Evolutionary conservation across 2,329 filamentous ascomycete genomes (phyloP), one percentile per base, ranked within the genome.

Genomic region (Nothophaeocryptopus gaeumannii): DNA sequence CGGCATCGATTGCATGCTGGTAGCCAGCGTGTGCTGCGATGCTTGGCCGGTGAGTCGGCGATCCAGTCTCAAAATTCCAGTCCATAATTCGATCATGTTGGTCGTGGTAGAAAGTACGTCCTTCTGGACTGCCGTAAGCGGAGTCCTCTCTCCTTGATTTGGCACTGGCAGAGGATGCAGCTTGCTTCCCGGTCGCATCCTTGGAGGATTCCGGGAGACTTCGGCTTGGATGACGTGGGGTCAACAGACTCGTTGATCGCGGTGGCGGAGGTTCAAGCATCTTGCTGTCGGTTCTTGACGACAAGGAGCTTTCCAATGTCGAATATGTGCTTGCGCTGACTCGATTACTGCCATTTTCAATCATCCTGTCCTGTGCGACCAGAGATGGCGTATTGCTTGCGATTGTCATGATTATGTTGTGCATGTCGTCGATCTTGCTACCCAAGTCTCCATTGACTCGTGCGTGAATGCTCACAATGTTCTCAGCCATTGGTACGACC

Each of bases 401-500:
- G 14, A 64, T 56, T 0, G 51, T 38, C 63, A 62, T 59, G 34
- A 62, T 62, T 26, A 62, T 54, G 11, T 52, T 56, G 48, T 65
- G 63, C 8, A 63, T 43, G 40, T 67, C 64, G 31, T 63, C 55
- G 31, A 68, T 60, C 48, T 64, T 61, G 20, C 43, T 49, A 32
- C 61, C 59, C 9, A 66, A 47, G 16, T 63, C 53, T 26, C 60
- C 63, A 31, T 59, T 47, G 13, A 61, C 54, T 8, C 47, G 51
- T 16, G 63, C 51, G 51, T 68, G 65, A 5, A 68, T 62, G 16
- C 56, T 59, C 26, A 60, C 60, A 30, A 67, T 55, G 40, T 64
- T 62, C 30, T 64, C 59, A 14, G 64, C 63, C 60, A 68, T 64
- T n/a, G 64, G 63, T 36, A 63, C 43, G 7, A 67, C 63, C 3